phyloP scores from a whole-genome alignment of 2,329 filamentous ascomycete genomes.

The Metarhizium humberi region DNA sequence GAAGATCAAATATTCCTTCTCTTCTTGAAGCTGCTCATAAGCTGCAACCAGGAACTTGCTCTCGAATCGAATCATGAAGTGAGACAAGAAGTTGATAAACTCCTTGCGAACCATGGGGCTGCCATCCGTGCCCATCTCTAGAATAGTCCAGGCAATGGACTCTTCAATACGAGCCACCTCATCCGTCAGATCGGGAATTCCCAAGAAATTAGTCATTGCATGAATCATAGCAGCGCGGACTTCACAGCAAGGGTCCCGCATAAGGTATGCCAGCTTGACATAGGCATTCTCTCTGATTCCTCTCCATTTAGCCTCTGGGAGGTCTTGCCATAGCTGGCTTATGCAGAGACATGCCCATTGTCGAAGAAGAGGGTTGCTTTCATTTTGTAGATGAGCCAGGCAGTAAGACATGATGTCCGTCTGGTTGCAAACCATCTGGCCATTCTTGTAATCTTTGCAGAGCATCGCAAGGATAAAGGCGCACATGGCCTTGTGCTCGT shows the following conservation, averaged over 20 bases:
- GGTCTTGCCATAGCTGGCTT: slow-evolving; percentile 87
- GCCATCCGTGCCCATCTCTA: slow-evolving; percentile 89
- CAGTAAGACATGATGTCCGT: slow-evolving; percentile 87
- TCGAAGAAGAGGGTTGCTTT: slow-evolving; percentile 77
- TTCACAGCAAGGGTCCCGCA: slow-evolving; percentile 81
- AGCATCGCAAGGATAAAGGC: slow-evolving; percentile 96
- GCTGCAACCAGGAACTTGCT: slow-evolving; percentile 87
- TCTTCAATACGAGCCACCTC: slow-evolving; percentile 89
- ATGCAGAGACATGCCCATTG: slow-evolving; percentile 96
- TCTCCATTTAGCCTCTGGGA: slow-evolving; percentile 88
- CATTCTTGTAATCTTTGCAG: slow-evolving; percentile 88
- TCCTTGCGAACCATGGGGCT: slow-evolving; percentile 92
- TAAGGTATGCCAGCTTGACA: slow-evolving; percentile 67
- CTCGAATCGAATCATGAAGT: slow-evolving; percentile 83
- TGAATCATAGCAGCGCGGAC: slow-evolving; percentile 90
- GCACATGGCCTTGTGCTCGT: slow-evolving; percentile 97
- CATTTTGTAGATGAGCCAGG: slow-evolving; percentile 71
- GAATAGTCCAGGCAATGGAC: slow-evolving; percentile 75
- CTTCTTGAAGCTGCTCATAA: slow-evolving; percentile 82
- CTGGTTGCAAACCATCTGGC: slow-evolving; percentile 83
- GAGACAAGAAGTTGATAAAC: slow-evolving; percentile 85
- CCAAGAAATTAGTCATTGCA: slow-evolving; percentile 86
- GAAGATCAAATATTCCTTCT: slow-evolving; percentile 58
- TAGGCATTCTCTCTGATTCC: slow-evolving; percentile 87
- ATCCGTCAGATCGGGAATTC: slow-evolving; percentile 84